phyloP scores from a whole-genome alignment of 2,329 filamentous ascomycete species.

The Fusarium siculi region DNA sequence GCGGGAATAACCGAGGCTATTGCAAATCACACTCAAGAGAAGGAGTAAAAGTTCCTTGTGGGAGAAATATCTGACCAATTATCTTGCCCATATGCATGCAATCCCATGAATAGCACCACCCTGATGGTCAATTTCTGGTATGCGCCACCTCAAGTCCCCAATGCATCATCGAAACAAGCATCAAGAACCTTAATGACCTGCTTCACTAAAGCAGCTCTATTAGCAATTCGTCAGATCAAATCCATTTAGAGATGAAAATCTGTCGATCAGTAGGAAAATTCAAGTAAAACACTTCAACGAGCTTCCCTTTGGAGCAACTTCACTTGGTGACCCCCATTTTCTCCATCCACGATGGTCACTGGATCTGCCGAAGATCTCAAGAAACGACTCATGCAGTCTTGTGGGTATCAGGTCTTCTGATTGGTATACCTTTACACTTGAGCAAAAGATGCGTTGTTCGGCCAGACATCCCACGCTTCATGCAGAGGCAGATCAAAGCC shows the following conservation, averaged over 20 bases:
- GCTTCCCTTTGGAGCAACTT: background rate
- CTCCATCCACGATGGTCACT: background rate
- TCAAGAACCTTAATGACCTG: background rate
- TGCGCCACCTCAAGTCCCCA: background rate
- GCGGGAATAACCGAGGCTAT: background rate
- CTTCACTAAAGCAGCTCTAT: background rate
- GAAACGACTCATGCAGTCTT: background rate
- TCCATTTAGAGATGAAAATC: background rate
- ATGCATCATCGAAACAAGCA: background rate
- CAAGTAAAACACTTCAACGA: background rate
- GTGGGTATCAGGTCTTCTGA: background rate
- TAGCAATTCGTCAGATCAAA: rapidly evolving
- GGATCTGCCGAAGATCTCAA: constrained; percentile 2
- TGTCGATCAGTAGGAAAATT: background rate
- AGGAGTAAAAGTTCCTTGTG: background rate
- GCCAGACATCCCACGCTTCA: constrained; percentile 6
- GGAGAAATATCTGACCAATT: background rate
- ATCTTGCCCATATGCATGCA: background rate
- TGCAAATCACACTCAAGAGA: background rate
- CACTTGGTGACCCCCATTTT: background rate
- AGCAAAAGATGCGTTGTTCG: constrained; percentile 1
- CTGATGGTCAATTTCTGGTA: constrained; percentile 16
- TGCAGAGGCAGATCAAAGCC: constrained; percentile 6
- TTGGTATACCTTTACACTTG: background rate
- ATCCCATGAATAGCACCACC: constrained; percentile 4